phyloP scores from a whole-genome alignment of 208 protist species.

The Crithidia brevicula region DNA sequence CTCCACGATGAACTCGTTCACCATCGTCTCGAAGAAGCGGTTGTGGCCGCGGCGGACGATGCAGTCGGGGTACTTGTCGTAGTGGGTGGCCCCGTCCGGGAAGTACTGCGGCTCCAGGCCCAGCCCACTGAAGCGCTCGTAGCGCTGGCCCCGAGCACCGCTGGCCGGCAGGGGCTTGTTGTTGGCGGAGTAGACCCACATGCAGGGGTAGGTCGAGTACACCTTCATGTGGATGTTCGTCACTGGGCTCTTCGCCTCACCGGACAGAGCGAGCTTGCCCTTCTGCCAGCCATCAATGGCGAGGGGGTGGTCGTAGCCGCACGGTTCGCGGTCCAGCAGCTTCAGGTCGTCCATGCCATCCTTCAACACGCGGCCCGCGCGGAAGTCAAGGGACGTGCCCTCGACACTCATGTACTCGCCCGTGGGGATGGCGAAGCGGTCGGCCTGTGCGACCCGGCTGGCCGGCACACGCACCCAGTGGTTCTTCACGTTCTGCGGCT shows the following conservation, averaged over 20 bases:
- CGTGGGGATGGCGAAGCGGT: conserved; percentile 41
- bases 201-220: conserved; percentile 62
- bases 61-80: conserved; percentile 36
- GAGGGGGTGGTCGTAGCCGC: conserved; percentile 43
- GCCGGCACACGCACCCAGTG: conserved; percentile 42
- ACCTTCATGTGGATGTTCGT: conserved; percentile 61
- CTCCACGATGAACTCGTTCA: conserved; percentile 56
- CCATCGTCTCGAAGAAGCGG: conserved; percentile 48
- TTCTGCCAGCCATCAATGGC: conserved; percentile 15
- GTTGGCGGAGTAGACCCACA: conserved; percentile 79
- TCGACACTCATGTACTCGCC: conserved; percentile 30
- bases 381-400: conserved; percentile 46
- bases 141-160: conserved; percentile 51
- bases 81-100: conserved; percentile 49
- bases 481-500: conserved; percentile 41
- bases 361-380: conserved; percentile 23
- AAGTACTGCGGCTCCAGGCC: conserved; percentile 63
- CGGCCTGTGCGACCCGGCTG: conserved; percentile 33
- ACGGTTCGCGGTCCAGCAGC: conserved; percentile 38
- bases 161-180: conserved; percentile 39
- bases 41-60: conserved; percentile 47
- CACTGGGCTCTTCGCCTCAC: conserved; percentile 46
- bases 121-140: conserved; percentile 37
- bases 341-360: conserved; percentile 39
- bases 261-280: conserved; percentile 44